These are phyloP conservation scores for Neurospora africana DNA, from an alignment of 495 filamentous ascomycete genomes.

Conservation along the genomic window DNA sequence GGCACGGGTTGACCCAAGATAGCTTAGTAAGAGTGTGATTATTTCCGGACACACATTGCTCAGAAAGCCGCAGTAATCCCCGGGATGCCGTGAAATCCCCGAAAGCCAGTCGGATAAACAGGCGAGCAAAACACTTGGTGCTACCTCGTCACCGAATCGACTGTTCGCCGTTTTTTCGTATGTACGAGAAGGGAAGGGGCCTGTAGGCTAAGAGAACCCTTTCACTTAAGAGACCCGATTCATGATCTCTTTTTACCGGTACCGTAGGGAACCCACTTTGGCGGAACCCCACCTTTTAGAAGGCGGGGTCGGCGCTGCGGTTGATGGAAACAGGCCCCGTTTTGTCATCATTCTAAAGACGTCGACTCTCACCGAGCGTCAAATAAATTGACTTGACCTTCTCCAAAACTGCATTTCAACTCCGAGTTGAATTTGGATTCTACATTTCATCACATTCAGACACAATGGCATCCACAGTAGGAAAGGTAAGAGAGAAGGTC, in stretches of 20 bases:
- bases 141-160: neutral
- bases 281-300: slow-evolving; percentile 13
- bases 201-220: neutral
- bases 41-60: neutral
- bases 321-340: neutral
- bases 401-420: neutral
- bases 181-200: neutral
- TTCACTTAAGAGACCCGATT: neutral
- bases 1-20: neutral
- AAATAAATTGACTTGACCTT: neutral
- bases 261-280: neutral
- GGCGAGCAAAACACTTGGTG: neutral
- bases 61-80: neutral
- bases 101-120: slow-evolving; percentile 12
- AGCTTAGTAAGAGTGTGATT: neutral
- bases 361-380: neutral
- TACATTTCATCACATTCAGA: neutral
- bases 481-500: slow-evolving; percentile 30
- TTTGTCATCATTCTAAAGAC: slow-evolving; percentile 2
- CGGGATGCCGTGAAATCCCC: slow-evolving; percentile 26
- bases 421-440: neutral
- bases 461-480: slow-evolving; percentile 37
- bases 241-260: neutral
- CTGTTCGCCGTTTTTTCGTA: neutral
- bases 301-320: slow-evolving; percentile 6